Base-by-base conservation (phyloP, 2,329 filamentous ascomycete species). In the Pyricularia grisea region DNA sequence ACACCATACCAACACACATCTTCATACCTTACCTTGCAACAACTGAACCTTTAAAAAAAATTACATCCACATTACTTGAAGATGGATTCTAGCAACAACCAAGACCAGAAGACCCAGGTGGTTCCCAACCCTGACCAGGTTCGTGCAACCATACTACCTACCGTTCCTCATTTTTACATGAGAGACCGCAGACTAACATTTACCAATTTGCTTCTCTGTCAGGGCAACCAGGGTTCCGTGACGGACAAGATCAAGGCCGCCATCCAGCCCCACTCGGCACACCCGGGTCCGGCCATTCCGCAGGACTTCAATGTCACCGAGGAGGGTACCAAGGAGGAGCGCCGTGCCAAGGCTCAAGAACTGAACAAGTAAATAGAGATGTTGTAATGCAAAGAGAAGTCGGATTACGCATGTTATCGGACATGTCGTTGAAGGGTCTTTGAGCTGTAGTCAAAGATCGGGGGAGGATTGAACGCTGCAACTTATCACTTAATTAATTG, bases 241-340 rank as follows among this genome's bases (percentile, higher is more conserved):
- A 77, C 83, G 72, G 75, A 81, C 67, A 74, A 74, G 36, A 73
- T 77, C 73, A 78, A 83, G 76, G 75, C 79, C 74, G 82, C 83
- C 76, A 83, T 87, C 74, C 79, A 81, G 68, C 80, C 84, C 50
- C 82, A 85, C 75, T 76, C 83, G 69, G 87, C 87, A 23, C 80
- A 85, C 67, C 87, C 87, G 14, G 88, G 88, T 42, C 88, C 88
- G 20, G 87, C 80, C 31, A 73, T 88, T 30, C 80, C 85, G 23
- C 78, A 86, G 71, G 81, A 84, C 70, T 83, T 88, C 79, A 82
- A 83, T 20, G 78, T 78, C 42, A 76, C 84, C 67, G 76, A 85
- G 76, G 86, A 89, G 79, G 88, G 87, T 20, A 87, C 85, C 70
- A 90, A 90, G 79, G 89, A 91, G 76, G 90, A 92, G 74, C 85